A percentile compares a stretch with the other conserved stretches of the same genome.
These are phyloP conservation scores for Colletotrichum sp. DNA, from an alignment of 2,329 filamentous ascomycete genomes.

Conservation along the genomic window DNA sequence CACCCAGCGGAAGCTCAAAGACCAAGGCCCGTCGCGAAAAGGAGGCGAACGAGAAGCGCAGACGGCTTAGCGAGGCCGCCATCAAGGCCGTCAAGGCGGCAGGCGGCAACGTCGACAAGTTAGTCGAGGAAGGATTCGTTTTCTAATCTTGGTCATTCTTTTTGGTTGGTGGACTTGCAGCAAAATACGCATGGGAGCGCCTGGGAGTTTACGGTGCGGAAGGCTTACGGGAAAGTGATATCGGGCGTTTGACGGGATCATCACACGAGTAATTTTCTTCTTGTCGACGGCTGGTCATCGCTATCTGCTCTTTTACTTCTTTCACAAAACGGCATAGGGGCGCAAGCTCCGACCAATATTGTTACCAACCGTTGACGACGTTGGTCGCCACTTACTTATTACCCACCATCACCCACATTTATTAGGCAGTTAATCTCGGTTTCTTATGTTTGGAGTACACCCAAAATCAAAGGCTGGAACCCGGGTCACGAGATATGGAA, in stretches of 20 bases:
- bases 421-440: conserved; percentile 7
- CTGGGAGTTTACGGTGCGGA: conserved; percentile 3
- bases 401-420: not conserved
- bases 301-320: not conserved
- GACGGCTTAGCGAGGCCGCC: conserved; percentile 71
- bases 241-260: conserved; percentile 5
- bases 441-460: not conserved
- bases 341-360: not conserved
- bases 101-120: conserved; percentile 67
- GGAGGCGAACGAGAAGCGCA: conserved; percentile 80
- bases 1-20: conserved; percentile 89
- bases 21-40: conserved; percentile 92
- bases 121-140: conserved; percentile 56
- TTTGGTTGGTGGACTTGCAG: not conserved
- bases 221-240: not conserved
- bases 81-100: conserved; percentile 72
- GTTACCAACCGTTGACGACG: not conserved
- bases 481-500: conserved; percentile 6
- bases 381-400: not conserved
- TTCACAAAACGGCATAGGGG: not conserved
- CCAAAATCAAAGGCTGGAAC: conserved; percentile 18
- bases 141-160: conserved; percentile 33
- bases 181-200: not conserved
- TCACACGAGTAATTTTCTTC: not conserved
- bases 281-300: not conserved